Evolutionary conservation across 305 asterid species (phyloP), one percentile per base, ranked within the genome.

Genomic region (Stenogyne calaminthoides): DNA sequence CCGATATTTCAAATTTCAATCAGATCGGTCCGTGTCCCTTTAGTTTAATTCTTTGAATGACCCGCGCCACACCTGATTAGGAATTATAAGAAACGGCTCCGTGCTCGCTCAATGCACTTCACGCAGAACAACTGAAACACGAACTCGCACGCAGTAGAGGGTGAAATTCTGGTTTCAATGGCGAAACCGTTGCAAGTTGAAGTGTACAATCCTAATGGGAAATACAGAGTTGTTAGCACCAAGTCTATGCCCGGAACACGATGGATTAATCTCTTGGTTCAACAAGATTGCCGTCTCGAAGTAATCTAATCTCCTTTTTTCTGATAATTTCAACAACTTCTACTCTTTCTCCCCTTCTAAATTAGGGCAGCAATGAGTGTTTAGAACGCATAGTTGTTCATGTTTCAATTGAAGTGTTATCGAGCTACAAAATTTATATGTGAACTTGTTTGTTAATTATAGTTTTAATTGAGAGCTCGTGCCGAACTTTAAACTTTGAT

Each of bases 231-330:
- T 58, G 79, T 94, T 72, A 94, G 96, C 85, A 94, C 98, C 22
- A 94, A 91, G 65, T 39, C 98, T 16, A 94, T 94, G 98, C 98
- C 98, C 0, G 98, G 98, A 54, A 94, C 90, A 34, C 88, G 97
- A 29, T 94, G 98, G 98, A 91, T 94, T 67, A 84, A 92, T 77
- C 89, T 91, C 69, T 71, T 94, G 85, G 83, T 88, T 54, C 84
- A 88, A 67, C 97, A 91, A 78, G 96, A 90, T 82, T 94, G 97
- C 76, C 97, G 98, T 16, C 85, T 94, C 4, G 98, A 93, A 88
- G 98, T 93, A 86, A 78, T 39, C 29, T 0, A n/a, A n/a, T n/a
- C n/a, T 67, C 39, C 47, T 11, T 11, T 6, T 18, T 29, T 8
- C 20, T 19, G 2, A 37, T 19, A 37, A 2, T 10, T 8, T 42